Evolutionary conservation across 139 green algal genomes (phyloP).

Genomic region (Edaphochlamys debaryana): DNA sequence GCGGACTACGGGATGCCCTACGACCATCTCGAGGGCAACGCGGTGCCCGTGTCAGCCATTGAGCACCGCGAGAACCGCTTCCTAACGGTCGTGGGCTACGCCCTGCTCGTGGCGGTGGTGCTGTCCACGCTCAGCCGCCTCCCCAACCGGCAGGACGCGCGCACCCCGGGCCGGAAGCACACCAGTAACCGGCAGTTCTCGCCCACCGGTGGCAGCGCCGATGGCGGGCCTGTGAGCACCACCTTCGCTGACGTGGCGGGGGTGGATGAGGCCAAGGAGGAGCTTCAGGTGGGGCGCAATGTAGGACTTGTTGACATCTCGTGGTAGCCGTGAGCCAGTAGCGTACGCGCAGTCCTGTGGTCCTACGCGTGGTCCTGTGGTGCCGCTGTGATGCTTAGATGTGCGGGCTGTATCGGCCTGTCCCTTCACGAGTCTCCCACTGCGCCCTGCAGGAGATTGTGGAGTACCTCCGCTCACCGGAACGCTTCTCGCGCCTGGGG

Average conservation of each 20-base stretch:
- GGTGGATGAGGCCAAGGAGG: constrained; percentile 91
- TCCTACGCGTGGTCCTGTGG: too few relatives aligned
- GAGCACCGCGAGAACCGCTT: constrained; percentile 21
- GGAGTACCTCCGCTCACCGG: constrained; percentile 80
- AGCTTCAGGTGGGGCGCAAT: constrained; percentile 62
- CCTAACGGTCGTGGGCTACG: constrained; percentile 67
- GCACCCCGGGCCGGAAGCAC: too few relatives aligned
- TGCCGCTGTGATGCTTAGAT: too few relatives aligned
- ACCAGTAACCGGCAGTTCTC: constrained; percentile 49
- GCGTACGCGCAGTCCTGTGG: too few relatives aligned
- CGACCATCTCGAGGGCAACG: constrained; percentile 2
- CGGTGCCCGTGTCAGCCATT: constrained; percentile 13
- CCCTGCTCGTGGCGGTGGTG: constrained; percentile 69
- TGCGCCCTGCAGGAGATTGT: constrained; percentile 75
- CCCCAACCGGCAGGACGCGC: constrained; percentile 63
- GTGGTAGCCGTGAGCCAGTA: too few relatives aligned
- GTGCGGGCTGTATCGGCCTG: not conserved
- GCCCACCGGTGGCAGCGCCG: constrained; percentile 41
- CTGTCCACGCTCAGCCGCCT: constrained; percentile 75
- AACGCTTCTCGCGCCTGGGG: constrained; percentile 78
- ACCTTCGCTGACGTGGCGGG: constrained; percentile 91
- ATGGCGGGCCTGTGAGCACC: constrained; percentile 29
- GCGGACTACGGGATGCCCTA: constrained; percentile 66
- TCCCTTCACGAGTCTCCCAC: too few relatives aligned
- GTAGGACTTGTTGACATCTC: too few relatives aligned